These are phyloP conservation scores for Lachnellula subtilissima DNA, from an alignment of 2,329 filamentous ascomycete genomes.

Conservation along the genomic window DNA sequence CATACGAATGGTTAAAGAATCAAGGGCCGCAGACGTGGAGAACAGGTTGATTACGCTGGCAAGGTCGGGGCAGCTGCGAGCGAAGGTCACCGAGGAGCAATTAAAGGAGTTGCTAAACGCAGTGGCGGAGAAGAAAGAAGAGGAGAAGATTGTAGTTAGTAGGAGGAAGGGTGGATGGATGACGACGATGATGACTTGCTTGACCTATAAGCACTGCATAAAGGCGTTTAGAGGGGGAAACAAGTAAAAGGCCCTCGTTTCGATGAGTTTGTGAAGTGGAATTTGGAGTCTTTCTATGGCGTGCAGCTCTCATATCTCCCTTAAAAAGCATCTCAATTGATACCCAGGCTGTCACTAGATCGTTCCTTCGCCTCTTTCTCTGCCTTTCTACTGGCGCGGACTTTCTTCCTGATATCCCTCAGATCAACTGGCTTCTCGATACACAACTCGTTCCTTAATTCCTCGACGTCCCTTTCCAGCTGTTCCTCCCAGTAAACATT, in stretches of 20 bases:
- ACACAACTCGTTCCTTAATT: constrained; percentile 67
- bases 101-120: constrained; percentile 87
- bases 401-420: constrained; percentile 66
- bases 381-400: constrained; percentile 63
- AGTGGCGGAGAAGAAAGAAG: constrained; percentile 72
- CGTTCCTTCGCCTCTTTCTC: constrained; percentile 48
- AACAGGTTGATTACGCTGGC: constrained; percentile 90
- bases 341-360: constrained; percentile 23
- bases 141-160: constrained; percentile 79
- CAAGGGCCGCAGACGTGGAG: constrained; percentile 84
- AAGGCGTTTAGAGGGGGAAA: background rate
- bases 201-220: constrained; percentile 44
- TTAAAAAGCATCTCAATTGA: constrained; percentile 20
- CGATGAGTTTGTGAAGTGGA: constrained; percentile 4
- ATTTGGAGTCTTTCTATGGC: background rate
- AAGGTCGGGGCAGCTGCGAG: constrained; percentile 75
- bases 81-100: constrained; percentile 87
- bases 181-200: constrained; percentile 74
- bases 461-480: constrained; percentile 75
- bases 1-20: constrained; percentile 92
- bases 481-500: constrained; percentile 99
- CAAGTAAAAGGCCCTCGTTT: background rate
- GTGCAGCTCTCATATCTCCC: background rate
- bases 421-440: constrained; percentile 89
- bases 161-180: constrained; percentile 81